Evolutionary conservation across 2,329 filamentous ascomycete genomes (phyloP).

Genomic region (Colletotrichum plurivorum): DNA sequence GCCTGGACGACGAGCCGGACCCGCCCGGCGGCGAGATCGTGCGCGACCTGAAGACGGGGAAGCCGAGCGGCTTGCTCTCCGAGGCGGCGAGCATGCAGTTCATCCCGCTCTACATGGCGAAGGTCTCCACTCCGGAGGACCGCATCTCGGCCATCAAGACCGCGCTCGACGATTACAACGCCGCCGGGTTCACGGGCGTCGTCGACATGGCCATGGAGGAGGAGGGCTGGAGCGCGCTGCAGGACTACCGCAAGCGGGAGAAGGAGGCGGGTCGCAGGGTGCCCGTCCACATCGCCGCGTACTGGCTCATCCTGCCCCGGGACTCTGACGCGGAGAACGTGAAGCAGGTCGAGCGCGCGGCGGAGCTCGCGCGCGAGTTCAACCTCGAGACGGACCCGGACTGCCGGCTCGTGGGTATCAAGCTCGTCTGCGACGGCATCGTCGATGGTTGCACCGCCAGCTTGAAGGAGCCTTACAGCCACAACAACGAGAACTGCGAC

Average conservation of each 20-base stretch:
- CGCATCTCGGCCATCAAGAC: conserved; percentile 60
- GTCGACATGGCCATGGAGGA: conserved; percentile 74
- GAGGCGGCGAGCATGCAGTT: conserved; percentile 59
- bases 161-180: conserved; percentile 64
- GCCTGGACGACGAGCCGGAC: conserved; percentile 59
- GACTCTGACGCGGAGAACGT: conserved; percentile 60
- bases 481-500: conserved; percentile 60
- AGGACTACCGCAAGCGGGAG: conserved; percentile 50
- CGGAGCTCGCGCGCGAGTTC: conserved; percentile 61
- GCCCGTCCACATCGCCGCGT: conserved; percentile 65
- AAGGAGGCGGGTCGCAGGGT: conserved; percentile 48
- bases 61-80: conserved; percentile 64
- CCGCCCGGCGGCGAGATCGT: conserved; percentile 61
- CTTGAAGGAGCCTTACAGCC: conserved; percentile 64
- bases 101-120: conserved; percentile 67
- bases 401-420: conserved; percentile 62
- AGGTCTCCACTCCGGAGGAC: conserved; percentile 62
- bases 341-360: conserved; percentile 65
- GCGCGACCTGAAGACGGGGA: conserved; percentile 59
- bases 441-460: conserved; percentile 71
- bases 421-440: conserved; percentile 71
- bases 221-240: conserved; percentile 65
- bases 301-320: conserved; percentile 68
- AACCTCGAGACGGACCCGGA: conserved; percentile 53
- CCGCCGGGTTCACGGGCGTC: conserved; percentile 66